phyloP scores from a whole-genome alignment of 2,329 filamentous ascomycete genomes.

The Colletotrichum orchidophilum region DNA sequence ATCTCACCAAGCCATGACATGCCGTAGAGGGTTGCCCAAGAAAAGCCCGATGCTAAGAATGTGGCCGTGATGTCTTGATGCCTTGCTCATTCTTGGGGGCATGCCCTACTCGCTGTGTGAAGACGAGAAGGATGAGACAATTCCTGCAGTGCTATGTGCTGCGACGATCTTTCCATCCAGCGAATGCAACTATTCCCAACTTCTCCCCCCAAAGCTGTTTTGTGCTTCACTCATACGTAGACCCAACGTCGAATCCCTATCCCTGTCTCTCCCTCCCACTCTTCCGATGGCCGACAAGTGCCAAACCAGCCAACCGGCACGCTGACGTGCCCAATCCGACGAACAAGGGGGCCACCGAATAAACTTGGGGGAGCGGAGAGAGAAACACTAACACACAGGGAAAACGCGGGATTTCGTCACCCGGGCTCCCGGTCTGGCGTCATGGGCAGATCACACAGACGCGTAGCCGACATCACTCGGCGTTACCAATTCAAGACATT shows the following conservation, averaged over 20 bases:
- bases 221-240: not conserved
- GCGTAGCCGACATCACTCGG: not conserved
- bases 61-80: not conserved
- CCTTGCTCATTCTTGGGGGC: not conserved
- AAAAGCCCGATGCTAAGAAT: not conserved
- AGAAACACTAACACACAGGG: not conserved
- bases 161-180: not conserved
- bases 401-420: conserved; percentile 27
- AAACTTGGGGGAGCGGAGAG: not conserved
- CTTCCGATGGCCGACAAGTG: not conserved
- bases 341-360: conserved; percentile 9
- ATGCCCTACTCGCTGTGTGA: not conserved
- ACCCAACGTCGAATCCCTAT: conserved; percentile 6
- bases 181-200: conserved; percentile 16
- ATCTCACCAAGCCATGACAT: not conserved
- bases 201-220: not conserved
- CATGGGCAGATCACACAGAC: conserved; percentile 2
- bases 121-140: not conserved
- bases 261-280: not conserved
- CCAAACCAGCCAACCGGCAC: not conserved
- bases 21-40: not conserved
- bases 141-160: no score
- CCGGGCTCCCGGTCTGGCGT: conserved; percentile 25
- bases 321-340: not conserved
- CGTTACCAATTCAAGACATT: not conserved